These are phyloP conservation scores for Cephalotrichum gorgonifer DNA, from an alignment of 2,329 filamentous ascomycete genomes.

Conservation along the genomic window DNA sequence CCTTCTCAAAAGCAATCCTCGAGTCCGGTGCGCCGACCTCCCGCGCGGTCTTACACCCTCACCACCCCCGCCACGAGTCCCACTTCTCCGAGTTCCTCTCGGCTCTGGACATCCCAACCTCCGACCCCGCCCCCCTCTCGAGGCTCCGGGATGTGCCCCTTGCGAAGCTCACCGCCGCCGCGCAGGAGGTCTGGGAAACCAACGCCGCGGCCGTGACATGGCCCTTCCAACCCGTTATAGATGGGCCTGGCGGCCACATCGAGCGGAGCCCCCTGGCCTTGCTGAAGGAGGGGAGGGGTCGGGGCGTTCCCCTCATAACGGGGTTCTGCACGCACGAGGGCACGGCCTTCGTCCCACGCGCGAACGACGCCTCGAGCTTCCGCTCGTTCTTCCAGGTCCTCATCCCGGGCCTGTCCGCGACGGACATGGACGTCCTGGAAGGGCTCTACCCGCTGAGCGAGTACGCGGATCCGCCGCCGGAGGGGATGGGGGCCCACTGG, in stretches of 20 bases:
- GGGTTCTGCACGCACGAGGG: conserved; percentile 66
- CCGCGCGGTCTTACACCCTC: conserved; percentile 38
- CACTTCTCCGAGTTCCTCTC: conserved; percentile 44
- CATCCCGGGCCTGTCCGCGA: conserved; percentile 42
- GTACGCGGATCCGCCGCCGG: conserved; percentile 19
- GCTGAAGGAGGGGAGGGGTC: conserved; percentile 27
- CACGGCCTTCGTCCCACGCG: conserved; percentile 48
- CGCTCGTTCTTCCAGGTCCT: conserved; percentile 49
- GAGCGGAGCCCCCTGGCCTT: conserved; percentile 45
- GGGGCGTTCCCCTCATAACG: conserved; percentile 39
- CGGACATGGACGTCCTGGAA: conserved; percentile 45
- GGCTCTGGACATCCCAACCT: conserved; percentile 25
- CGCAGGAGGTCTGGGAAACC: conserved; percentile 29
- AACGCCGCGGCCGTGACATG: conserved; percentile 37
- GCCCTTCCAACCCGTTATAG: conserved; percentile 62
- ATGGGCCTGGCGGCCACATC: conserved; percentile 43
- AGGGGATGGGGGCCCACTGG: conserved; percentile 40
- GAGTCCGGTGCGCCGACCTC: conserved; percentile 48
- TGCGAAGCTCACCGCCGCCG: conserved; percentile 26
- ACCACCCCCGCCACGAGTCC: conserved; percentile 44
- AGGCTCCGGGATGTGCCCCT: conserved; percentile 35
- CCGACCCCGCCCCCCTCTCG: conserved; percentile 30
- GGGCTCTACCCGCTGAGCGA: conserved; percentile 44
- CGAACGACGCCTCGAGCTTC: conserved; percentile 40
- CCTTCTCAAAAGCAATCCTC: conserved; percentile 43